Evolutionary conservation across 2,329 filamentous ascomycete species (phyloP), one percentile per base, ranked within the genome.

Genomic region (Cladosporium sp.): DNA sequence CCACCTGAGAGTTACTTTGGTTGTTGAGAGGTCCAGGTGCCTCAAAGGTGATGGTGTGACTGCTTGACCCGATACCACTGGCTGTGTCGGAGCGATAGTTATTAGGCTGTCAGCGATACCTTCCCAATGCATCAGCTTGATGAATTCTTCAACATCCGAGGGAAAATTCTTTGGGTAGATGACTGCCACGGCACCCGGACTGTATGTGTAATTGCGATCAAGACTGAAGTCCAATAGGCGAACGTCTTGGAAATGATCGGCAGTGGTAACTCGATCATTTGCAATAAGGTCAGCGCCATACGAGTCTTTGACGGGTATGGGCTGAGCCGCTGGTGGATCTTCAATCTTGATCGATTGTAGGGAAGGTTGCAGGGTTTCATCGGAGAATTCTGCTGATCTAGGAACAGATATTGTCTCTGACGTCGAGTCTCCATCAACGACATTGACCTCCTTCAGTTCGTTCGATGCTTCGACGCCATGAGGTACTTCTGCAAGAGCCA

Each of bases 221-320:
- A 74, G 68, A 9, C 65, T 74, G 12, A 97, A 74, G 1, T 74
- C 77, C n/a, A 96, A 69, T 46, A 87, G 80, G 0, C 93, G 86
- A 38, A 97, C 92, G 70, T 98, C 93, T 72, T 98, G 93, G 84
- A 89, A 96, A 69, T 98, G 93, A 1, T 74, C 72, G 1, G 67
- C 42, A 0, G 91, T 83, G 0, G 93, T 98, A 5, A 95, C 67
- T 13, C 91, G 80, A 15, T 73, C 67, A 62, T 95, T 95, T n/a
- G 69, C 65, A 0, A 73, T 61, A 0, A 98, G 64, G 0, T 68
- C 77, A 7, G 84, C 86, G 0, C 66, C 68, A 55, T 81, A 72
- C 2, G 78, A 73, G 36, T 72, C 69, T 0, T 80, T 78, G 11
- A 89, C 75, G 0, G 83, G 77, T 2, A 88, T 72, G 3, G 76